These are phyloP conservation scores for Rhipidocladum racemiflorum DNA, from an alignment of 176 grass and related monocot species.

Conservation along the genomic window DNA sequence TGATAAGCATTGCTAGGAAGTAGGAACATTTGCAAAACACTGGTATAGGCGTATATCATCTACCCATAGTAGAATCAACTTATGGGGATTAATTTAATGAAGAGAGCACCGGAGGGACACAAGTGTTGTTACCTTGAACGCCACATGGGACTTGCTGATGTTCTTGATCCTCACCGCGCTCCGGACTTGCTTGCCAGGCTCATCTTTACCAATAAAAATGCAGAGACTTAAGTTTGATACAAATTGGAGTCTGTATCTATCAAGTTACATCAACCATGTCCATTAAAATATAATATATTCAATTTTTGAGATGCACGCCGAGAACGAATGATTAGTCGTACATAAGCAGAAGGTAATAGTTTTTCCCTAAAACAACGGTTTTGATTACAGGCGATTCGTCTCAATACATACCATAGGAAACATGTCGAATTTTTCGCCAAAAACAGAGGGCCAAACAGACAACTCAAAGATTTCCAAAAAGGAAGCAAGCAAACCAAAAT, in stretches of 20 bases:
- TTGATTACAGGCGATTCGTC: background rate
- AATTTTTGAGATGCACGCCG: background rate
- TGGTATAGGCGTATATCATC: background rate
- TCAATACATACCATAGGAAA: background rate
- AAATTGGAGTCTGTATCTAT: background rate
- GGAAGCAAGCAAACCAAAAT: background rate
- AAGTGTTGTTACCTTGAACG: constrained; percentile 67
- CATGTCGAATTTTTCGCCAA: background rate
- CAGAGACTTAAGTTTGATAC: constrained; percentile 15
- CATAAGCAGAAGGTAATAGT: background rate
- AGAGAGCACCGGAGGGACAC: background rate
- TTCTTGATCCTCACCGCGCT: constrained; percentile 97
- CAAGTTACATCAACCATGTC: background rate
- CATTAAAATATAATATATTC: background rate
- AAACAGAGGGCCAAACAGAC: background rate
- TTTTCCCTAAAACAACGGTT: background rate
- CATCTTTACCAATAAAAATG: constrained; percentile 59
- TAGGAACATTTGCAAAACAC: background rate
- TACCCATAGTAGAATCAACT: background rate
- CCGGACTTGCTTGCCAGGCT: constrained; percentile 83
- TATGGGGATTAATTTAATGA: background rate
- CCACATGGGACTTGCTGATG: constrained; percentile 92
- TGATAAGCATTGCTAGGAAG: background rate
- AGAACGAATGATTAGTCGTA: background rate
- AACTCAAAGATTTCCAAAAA: background rate